Evolutionary conservation across 805 yeast genomes (phyloP).

Genomic region (Candida dendrica): DNA sequence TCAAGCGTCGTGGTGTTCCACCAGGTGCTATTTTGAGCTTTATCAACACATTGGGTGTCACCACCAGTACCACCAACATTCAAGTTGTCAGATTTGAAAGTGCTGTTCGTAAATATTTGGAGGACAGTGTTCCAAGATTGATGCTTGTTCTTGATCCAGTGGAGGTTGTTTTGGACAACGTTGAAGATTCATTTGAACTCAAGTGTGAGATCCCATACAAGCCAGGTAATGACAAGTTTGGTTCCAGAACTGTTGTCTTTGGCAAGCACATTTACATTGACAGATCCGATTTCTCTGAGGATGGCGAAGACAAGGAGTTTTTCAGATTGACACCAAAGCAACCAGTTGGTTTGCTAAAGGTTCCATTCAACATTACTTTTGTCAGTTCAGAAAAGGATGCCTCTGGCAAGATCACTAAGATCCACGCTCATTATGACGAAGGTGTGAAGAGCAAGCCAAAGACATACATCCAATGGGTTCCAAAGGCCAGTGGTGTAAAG

Average conservation of each 20-base stretch:
- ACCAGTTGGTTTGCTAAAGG: slow-evolving; percentile 89
- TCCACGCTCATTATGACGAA: slow-evolving; percentile 76
- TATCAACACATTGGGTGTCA: slow-evolving; percentile 93
- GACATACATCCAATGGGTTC: slow-evolving; percentile 96
- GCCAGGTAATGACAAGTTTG: slow-evolving; percentile 76
- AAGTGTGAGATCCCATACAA: slow-evolving; percentile 50
- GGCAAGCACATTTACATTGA: slow-evolving; percentile 79
- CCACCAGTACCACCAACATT: slow-evolving; percentile 87
- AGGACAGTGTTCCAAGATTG: slow-evolving; percentile 86
- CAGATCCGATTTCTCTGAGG: slow-evolving; percentile 76
- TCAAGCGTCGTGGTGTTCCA: slow-evolving; percentile 96
- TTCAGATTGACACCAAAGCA: slow-evolving; percentile 92
- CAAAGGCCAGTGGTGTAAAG: slow-evolving; percentile 61
- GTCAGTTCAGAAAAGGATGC: slow-evolving; percentile 56
- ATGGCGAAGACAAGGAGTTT: slow-evolving; percentile 53
- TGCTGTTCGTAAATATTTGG: slow-evolving; percentile 81
- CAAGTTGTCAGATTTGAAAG: slow-evolving; percentile 86
- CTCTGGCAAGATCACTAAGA: slow-evolving; percentile 56
- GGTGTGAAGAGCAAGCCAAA: slow-evolving; percentile 61
- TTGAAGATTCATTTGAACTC: slow-evolving; percentile 68
- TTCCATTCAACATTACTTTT: slow-evolving; percentile 76
- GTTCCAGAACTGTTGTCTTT: slow-evolving; percentile 69
- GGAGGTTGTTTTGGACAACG: slow-evolving; percentile 73
- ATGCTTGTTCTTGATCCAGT: slow-evolving; percentile 91
- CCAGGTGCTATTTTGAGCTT: slow-evolving; percentile 95